phyloP scores from a whole-genome alignment of 345 rosid species.

The Leavenworthia alabamica region DNA sequence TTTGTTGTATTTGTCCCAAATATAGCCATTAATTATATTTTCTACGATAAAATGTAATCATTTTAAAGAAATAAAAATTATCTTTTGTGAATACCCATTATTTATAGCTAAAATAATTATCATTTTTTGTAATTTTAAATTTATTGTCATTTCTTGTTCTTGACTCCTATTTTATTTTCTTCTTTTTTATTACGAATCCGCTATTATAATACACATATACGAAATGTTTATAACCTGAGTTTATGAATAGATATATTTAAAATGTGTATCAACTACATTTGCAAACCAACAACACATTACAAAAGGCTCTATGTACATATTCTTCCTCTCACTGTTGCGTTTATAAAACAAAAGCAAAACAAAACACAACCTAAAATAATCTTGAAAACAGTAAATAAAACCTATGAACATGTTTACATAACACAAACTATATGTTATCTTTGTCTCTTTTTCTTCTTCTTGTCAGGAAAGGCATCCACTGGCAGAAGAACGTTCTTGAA shows the following conservation, averaged over 20 bases:
- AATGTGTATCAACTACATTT: slow-evolving; percentile 11
- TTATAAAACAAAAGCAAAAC: not conserved
- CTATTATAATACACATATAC: not conserved
- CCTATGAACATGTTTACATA: slow-evolving; percentile 23
- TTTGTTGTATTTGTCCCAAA: not conserved
- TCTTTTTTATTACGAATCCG: not conserved
- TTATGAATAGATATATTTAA: not conserved
- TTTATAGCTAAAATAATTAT: not conserved
- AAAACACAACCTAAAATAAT: not conserved
- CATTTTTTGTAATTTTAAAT: not conserved
- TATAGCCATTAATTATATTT: not conserved
- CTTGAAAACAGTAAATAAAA: slow-evolving; percentile 7
- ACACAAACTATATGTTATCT: slow-evolving; percentile 36
- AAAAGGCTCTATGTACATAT: slow-evolving; percentile 22
- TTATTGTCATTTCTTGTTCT: not conserved
- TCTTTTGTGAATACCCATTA: not conserved
- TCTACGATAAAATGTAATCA: not conserved
- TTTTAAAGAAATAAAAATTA: not conserved
- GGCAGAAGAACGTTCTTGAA: slow-evolving; percentile 36
- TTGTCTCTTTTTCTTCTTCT: not conserved
- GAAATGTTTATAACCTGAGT: not conserved
- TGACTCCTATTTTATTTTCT: not conserved
- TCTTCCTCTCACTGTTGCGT: not conserved
- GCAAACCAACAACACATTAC: slow-evolving; percentile 5
- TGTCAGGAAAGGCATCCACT: slow-evolving; percentile 35